phyloP scores from a whole-genome alignment of 352 stramenopile species.

The Saprolegnia parasitica region DNA sequence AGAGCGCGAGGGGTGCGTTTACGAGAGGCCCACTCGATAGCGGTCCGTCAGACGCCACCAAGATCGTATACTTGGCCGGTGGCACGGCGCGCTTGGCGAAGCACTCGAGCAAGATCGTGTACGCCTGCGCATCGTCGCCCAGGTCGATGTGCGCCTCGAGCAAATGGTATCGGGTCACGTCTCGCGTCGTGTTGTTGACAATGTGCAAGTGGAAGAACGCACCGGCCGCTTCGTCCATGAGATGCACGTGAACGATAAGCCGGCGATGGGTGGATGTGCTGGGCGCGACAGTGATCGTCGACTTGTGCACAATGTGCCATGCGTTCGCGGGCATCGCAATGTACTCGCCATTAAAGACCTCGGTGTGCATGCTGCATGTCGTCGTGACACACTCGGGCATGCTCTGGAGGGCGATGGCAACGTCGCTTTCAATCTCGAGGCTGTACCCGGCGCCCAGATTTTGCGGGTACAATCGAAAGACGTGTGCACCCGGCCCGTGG shows the following conservation, averaged over 20 bases:
- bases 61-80: conserved; percentile 54
- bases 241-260: conserved; percentile 51
- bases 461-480: conserved; percentile 26
- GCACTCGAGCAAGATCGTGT: conserved; percentile 62
- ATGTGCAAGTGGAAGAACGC: conserved; percentile 46
- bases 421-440: conserved; percentile 23
- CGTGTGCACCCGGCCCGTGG: conserved; percentile 1
- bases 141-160: conserved; percentile 21
- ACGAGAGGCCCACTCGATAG: conserved; percentile 32
- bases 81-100: conserved; percentile 32
- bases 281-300: not conserved
- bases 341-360: conserved; percentile 6
- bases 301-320: conserved; percentile 15
- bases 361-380: conserved; percentile 16
- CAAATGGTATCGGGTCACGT: conserved; percentile 32
- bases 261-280: not conserved
- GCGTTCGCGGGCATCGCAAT: not conserved
- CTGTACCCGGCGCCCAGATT: conserved; percentile 17
- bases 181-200: conserved; percentile 42
- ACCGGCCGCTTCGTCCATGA: conserved; percentile 46
- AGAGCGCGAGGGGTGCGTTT: conserved; percentile 38
- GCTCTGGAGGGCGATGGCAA: not conserved
- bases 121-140: conserved; percentile 17
- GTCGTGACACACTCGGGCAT: conserved; percentile 7
- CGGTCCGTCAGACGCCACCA: conserved; percentile 44